phyloP scores from a whole-genome alignment of 2,329 filamentous ascomycete genomes.

The Lojkania enalia region DNA sequence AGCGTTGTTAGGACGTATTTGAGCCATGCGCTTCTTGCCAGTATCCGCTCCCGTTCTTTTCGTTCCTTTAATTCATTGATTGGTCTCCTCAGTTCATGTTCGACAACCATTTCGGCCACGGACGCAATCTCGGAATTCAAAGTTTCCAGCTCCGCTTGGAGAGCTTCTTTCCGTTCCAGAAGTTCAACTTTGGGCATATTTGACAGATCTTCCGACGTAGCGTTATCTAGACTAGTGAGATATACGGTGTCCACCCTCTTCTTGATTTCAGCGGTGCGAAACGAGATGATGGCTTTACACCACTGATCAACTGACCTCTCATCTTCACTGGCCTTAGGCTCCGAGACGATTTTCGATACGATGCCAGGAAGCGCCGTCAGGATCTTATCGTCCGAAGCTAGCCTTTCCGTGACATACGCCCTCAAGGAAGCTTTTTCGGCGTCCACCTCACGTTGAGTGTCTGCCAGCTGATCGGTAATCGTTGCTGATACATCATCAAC shows the following conservation, averaged over 20 bases:
- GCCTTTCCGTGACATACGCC: constrained; percentile 53
- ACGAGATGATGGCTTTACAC: constrained; percentile 50
- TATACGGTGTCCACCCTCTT: constrained; percentile 57
- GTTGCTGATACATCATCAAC: constrained; percentile 36
- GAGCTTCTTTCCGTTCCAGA: constrained; percentile 54
- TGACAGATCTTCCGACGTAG: constrained; percentile 11
- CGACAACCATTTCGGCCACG: constrained; percentile 70
- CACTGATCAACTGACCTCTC: constrained; percentile 59
- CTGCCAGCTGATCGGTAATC: constrained; percentile 39
- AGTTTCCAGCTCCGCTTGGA: constrained; percentile 69
- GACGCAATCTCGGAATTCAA: constrained; percentile 70
- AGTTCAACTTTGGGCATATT: constrained; percentile 47
- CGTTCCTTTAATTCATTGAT: constrained; percentile 51
- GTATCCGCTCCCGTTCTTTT: constrained; percentile 38
- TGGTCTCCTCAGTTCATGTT: constrained; percentile 68
- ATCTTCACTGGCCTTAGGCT: constrained; percentile 55
- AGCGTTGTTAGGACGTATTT: constrained; percentile 50
- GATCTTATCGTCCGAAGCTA: constrained; percentile 67
- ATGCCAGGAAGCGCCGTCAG: constrained; percentile 68
- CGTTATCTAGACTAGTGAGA: constrained; percentile 46
- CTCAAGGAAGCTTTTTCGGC: constrained; percentile 52
- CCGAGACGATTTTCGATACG: constrained; percentile 59
- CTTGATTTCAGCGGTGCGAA: constrained; percentile 48
- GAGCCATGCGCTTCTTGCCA: constrained; percentile 46
- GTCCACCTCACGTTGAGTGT: constrained; percentile 54